phyloP scores from a whole-genome alignment of 2,329 filamentous ascomycete genomes.

The Diaporthe longicolla region DNA sequence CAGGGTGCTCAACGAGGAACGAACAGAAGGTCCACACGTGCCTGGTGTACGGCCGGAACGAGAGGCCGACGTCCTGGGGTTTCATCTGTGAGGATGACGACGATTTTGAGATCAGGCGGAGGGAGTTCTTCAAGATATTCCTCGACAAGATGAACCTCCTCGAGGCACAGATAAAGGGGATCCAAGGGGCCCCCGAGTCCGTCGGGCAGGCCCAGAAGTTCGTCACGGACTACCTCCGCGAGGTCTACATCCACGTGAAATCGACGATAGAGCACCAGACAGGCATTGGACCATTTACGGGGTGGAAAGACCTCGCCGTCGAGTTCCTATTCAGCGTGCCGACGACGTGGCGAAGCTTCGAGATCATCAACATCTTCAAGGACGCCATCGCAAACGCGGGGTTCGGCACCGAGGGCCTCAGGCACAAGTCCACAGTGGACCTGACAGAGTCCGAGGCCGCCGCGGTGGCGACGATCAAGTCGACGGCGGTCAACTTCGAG shows the following conservation, averaged over 20 bases:
- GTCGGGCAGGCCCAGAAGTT: conserved; percentile 61
- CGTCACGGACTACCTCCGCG: conserved; percentile 63
- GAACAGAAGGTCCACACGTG: conserved; percentile 70
- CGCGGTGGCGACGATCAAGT: conserved; percentile 62
- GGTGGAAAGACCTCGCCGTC: conserved; percentile 62
- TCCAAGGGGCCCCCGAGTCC: conserved; percentile 58
- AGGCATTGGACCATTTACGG: conserved; percentile 52
- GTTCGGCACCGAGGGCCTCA: conserved; percentile 59
- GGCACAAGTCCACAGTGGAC: conserved; percentile 58
- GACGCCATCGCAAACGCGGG: conserved; percentile 61
- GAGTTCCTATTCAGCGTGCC: conserved; percentile 71
- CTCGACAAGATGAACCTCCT: conserved; percentile 62
- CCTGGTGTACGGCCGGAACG: conserved; percentile 60
- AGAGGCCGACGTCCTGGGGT: conserved; percentile 65
- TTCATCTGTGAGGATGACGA: conserved; percentile 65
- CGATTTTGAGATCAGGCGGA: conserved; percentile 53
- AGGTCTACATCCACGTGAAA: conserved; percentile 65
- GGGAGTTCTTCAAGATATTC: conserved; percentile 70
- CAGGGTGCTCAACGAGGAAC: conserved; percentile 64
- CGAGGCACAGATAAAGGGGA: conserved; percentile 58
- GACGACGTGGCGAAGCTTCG: conserved; percentile 67
- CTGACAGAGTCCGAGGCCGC: conserved; percentile 65
- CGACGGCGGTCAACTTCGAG: conserved; percentile 55
- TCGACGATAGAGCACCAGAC: conserved; percentile 58
- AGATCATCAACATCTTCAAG: conserved; percentile 66